Evolutionary conservation across 2,329 filamentous ascomycete genomes (phyloP).

Genomic region (Colletotrichum acutatum): DNA sequence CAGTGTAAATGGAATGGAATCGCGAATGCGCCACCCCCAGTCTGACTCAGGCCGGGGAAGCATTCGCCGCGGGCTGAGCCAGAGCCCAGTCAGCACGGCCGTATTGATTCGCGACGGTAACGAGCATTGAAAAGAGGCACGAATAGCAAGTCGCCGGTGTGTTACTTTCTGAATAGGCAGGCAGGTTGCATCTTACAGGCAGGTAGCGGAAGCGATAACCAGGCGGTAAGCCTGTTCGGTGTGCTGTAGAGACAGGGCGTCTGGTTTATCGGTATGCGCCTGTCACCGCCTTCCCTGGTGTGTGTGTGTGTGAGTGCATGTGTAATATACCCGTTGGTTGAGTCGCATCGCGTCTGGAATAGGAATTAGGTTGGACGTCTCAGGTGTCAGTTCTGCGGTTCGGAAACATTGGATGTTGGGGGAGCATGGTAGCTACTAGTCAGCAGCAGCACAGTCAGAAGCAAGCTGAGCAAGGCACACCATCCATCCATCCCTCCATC

Average conservation of each 20-base stretch:
- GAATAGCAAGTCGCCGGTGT: background rate
- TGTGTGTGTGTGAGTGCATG: slow-evolving; percentile 6
- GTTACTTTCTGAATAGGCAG: background rate
- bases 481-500: background rate
- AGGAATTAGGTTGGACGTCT: slow-evolving; percentile 17
- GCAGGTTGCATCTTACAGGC: background rate
- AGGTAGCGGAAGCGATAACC: background rate
- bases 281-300: slow-evolving; percentile 23
- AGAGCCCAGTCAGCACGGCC: slow-evolving; percentile 8
- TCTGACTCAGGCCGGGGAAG: slow-evolving; percentile 34
- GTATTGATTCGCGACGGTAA: slow-evolving; percentile 3
- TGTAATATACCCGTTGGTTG: slow-evolving; percentile 10
- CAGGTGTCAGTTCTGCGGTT: slow-evolving; percentile 17
- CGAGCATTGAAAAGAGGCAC: background rate
- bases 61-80: slow-evolving; percentile 6
- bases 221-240: slow-evolving; percentile 5
- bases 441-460: slow-evolving; percentile 12
- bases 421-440: slow-evolving; percentile 8
- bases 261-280: slow-evolving; percentile 5
- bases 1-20: slow-evolving; percentile 1
- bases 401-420: slow-evolving; percentile 30
- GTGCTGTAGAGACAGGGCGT: slow-evolving; percentile 17
- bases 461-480: slow-evolving; percentile 1
- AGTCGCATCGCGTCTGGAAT: slow-evolving; percentile 16
- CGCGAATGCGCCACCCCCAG: slow-evolving; percentile 28